A percentile compares a stretch with the other conserved stretches of the same genome.
Evolutionary conservation across 2,329 filamentous ascomycete genomes (phyloP).

Genomic region (Aspergillus amoenus): DNA sequence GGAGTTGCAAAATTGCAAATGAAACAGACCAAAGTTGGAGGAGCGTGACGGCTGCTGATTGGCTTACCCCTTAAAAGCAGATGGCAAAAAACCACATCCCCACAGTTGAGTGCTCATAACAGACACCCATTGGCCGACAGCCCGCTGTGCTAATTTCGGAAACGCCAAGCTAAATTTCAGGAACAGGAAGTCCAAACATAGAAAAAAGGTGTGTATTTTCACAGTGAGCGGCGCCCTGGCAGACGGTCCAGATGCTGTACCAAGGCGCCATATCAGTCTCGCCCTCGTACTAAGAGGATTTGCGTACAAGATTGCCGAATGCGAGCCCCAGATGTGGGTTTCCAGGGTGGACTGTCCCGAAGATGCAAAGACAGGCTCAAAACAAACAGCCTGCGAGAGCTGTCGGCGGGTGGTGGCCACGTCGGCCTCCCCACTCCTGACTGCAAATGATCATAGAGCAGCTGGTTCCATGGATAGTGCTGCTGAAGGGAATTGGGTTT

Average conservation of each 20-base stretch:
- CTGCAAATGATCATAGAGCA: slow-evolving; percentile 1
- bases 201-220: neutral
- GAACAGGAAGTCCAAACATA: neutral
- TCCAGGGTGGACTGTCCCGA: neutral
- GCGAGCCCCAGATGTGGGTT: neutral
- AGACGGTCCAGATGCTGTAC: neutral
- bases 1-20: neutral
- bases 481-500: slow-evolving; percentile 1
- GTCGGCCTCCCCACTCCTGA: slow-evolving; percentile 6
- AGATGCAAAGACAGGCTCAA: slow-evolving; percentile 1
- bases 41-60: neutral
- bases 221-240: neutral
- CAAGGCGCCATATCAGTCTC: neutral
- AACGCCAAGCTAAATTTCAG: slow-evolving; percentile 5
- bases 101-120: neutral
- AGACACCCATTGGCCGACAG: neutral
- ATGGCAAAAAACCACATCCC: neutral
- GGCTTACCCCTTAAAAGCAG: neutral
- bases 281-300: neutral
- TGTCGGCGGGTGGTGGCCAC: slow-evolving; percentile 2
- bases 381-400: neutral
- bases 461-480: slow-evolving; percentile 1
- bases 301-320: neutral
- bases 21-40: neutral
- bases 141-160: neutral